These are phyloP conservation scores for Euphorbia pulcherrima DNA, from an alignment of 345 rosid species.

Conservation along the genomic window DNA sequence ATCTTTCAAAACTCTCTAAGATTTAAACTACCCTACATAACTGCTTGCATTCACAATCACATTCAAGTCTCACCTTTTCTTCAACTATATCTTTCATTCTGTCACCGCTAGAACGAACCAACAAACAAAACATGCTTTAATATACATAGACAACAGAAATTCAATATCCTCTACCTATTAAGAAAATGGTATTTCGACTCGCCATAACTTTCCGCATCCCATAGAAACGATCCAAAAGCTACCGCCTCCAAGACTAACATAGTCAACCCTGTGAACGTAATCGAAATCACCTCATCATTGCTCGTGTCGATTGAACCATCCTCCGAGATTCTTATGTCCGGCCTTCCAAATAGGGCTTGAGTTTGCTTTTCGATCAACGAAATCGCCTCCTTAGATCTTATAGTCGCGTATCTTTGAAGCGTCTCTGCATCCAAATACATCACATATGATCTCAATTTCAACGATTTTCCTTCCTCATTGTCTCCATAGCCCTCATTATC, in stretches of 20 bases:
- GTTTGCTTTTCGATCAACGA: slow-evolving; percentile 84
- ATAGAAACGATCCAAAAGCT: slow-evolving; percentile 79
- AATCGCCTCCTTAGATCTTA: slow-evolving; percentile 86
- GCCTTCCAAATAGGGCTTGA: slow-evolving; percentile 82
- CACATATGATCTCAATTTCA: slow-evolving; percentile 68
- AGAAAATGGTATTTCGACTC: slow-evolving; percentile 74
- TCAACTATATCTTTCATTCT: background rate
- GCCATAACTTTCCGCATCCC: slow-evolving; percentile 87
- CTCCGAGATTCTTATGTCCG: slow-evolving; percentile 62
- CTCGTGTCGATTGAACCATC: slow-evolving; percentile 70
- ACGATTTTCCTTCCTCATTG: slow-evolving; percentile 34
- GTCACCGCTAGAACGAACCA: background rate
- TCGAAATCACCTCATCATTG: slow-evolving; percentile 51
- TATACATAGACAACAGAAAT: background rate
- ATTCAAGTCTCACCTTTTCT: background rate
- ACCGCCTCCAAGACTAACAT: slow-evolving; percentile 90
- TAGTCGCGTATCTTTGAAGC: slow-evolving; percentile 82
- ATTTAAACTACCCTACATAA: too few relatives aligned
- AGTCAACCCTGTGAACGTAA: slow-evolving; percentile 66
- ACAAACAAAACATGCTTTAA: background rate
- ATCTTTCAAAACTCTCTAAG: too few relatives aligned
- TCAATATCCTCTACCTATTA: slow-evolving; percentile 33
- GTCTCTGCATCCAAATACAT: slow-evolving; percentile 83
- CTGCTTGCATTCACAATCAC: background rate
- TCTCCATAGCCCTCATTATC: slow-evolving; percentile 39